Evolutionary conservation across 2,329 filamentous ascomycete species (phyloP).

Genomic region (Colletotrichum viniferum): DNA sequence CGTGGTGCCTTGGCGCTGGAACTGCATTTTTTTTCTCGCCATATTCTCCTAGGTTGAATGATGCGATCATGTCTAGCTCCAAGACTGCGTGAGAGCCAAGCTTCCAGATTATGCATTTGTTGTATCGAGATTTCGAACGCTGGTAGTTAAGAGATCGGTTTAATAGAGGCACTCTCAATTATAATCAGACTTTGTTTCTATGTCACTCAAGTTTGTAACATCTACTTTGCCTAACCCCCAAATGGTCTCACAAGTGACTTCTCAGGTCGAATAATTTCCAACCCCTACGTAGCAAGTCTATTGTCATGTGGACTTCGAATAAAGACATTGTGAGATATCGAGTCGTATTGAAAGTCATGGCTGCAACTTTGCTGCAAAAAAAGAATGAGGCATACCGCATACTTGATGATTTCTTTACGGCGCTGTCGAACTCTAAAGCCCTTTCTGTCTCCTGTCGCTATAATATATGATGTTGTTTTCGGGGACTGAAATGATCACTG

Average conservation of each 20-base stretch:
- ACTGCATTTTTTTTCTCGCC: background rate
- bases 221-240: no score
- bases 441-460: background rate
- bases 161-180: no score
- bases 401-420: fast-evolving
- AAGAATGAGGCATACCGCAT: no score
- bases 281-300: fast-evolving
- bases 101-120: background rate
- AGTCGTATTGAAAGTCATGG: no score
- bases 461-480: no score
- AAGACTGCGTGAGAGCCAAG: background rate
- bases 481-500: no score
- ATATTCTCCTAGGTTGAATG: fast-evolving
- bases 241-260: background rate
- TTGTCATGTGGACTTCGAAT: background rate
- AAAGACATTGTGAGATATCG: no score
- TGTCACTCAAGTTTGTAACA: no score
- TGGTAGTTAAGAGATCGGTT: no score
- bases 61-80: background rate
- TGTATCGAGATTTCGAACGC: no score
- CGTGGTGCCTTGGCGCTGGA: background rate
- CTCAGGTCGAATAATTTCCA: background rate
- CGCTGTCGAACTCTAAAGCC: background rate
- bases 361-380: fast-evolving
- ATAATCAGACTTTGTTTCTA: no score